phyloP scores from a whole-genome alignment of 164 flowering plant species.

The Annona squamosa region DNA sequence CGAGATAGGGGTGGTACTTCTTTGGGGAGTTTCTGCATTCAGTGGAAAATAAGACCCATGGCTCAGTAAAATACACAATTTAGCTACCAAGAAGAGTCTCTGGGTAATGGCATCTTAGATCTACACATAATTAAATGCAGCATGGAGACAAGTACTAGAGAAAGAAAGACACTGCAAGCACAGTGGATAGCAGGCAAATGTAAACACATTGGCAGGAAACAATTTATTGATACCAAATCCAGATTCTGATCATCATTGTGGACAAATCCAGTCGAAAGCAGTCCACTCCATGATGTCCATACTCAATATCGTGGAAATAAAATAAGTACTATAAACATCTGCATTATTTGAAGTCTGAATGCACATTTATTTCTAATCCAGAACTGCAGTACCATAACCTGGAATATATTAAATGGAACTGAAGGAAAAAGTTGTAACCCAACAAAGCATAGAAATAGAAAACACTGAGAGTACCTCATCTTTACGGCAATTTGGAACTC shows the following conservation, averaged over 20 bases:
- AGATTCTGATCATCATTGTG: background rate
- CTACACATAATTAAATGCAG: background rate
- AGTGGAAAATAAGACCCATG: slow-evolving; percentile 2
- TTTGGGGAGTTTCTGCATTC: slow-evolving; percentile 30
- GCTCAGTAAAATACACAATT: background rate
- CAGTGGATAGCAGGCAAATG: background rate
- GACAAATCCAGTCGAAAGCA: background rate
- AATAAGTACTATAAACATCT: too few species aligned
- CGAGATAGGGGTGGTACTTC: slow-evolving; percentile 19
- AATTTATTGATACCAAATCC: background rate
- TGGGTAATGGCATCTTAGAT: background rate
- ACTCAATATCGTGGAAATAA: background rate
- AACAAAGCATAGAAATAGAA: background rate
- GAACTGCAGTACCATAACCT: background rate
- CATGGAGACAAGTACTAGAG: background rate
- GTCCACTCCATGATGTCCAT: background rate
- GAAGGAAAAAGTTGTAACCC: slow-evolving; percentile 2
- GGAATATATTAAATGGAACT: background rate
- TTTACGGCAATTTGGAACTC: slow-evolving; percentile 24
- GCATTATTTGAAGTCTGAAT: background rate
- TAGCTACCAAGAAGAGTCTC: background rate
- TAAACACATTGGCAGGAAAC: background rate
- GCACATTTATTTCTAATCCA: background rate
- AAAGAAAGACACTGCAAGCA: background rate
- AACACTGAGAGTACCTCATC: slow-evolving; percentile 37